phyloP scores from a whole-genome alignment of 1,284 basidiomycete species.

The Microbotryum saponariae region DNA sequence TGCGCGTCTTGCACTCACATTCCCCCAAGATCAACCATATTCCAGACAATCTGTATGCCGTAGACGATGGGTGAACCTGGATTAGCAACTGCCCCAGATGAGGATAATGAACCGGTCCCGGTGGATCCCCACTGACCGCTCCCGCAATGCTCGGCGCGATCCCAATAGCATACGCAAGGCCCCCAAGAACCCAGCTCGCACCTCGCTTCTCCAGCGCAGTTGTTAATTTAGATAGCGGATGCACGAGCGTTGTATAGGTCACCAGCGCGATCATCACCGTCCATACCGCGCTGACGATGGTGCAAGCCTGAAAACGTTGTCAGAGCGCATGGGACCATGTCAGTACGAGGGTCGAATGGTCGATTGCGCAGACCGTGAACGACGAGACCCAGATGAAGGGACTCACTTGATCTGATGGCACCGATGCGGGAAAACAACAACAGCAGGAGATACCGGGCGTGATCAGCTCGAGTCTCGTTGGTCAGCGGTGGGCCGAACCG shows the following conservation, averaged over 20 bases:
- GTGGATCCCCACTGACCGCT: background rate
- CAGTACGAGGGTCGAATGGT: too few relatives aligned
- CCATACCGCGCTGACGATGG: slow-evolving; percentile 16
- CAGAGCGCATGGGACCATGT: background rate
- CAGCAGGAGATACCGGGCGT: too few relatives aligned
- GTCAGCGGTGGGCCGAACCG: too few relatives aligned
- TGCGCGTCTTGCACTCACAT: slow-evolving; percentile 1
- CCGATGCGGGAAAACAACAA: too few relatives aligned
- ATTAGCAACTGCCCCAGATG: too few relatives aligned
- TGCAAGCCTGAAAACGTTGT: slow-evolving; percentile 14
- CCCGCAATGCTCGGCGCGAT: slow-evolving; percentile 9
- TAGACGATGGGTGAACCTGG: background rate
- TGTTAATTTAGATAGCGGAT: slow-evolving; percentile 13
- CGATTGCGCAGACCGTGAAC: background rate
- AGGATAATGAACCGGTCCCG: too few relatives aligned
- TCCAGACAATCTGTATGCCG: background rate
- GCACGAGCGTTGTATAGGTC: slow-evolving; percentile 17
- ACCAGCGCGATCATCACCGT: slow-evolving; percentile 17
- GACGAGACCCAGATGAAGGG: background rate
- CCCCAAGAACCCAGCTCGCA: slow-evolving; percentile 5
- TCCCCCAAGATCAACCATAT: slow-evolving; percentile 12
- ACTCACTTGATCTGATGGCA: too few relatives aligned
- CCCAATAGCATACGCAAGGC: slow-evolving; percentile 4
- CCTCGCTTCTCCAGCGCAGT: slow-evolving; percentile 6
- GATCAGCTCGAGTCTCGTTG: too few relatives aligned